These are phyloP conservation scores for Nicotiana paniculata DNA, from an alignment of 257 asterid species.

Conservation along the genomic window DNA sequence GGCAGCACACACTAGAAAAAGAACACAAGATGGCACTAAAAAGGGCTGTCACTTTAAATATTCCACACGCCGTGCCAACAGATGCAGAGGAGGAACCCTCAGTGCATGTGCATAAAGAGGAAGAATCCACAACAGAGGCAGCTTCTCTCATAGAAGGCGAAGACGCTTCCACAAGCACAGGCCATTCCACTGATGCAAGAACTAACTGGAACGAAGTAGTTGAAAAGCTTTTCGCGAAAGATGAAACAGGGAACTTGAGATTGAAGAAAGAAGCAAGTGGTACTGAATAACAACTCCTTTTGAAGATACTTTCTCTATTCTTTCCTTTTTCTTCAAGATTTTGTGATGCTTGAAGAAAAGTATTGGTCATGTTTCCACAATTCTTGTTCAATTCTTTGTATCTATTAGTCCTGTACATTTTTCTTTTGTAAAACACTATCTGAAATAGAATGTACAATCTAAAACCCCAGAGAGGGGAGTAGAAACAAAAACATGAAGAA, in stretches of 20 bases:
- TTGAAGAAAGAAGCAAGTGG: constrained; percentile 29
- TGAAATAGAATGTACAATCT: neutral
- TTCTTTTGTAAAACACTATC: neutral
- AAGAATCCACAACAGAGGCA: constrained; percentile 27
- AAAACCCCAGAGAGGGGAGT: neutral
- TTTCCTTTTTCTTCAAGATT: neutral
- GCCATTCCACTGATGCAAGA: constrained; percentile 23
- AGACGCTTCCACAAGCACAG: constrained; percentile 18
- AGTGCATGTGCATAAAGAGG: constrained; percentile 9
- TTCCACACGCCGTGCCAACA: constrained; percentile 62
- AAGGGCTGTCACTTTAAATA: constrained; percentile 81
- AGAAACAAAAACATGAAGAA: neutral
- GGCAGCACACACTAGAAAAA: constrained; percentile 60
- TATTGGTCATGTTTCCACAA: neutral
- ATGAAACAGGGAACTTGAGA: constrained; percentile 37
- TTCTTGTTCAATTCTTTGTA: neutral
- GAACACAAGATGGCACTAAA: constrained; percentile 92
- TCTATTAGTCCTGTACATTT: neutral
- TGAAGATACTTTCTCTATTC: neutral
- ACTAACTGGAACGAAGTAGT: constrained; percentile 72
- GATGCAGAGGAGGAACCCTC: constrained; percentile 25
- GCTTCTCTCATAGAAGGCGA: constrained; percentile 14
- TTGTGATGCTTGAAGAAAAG: neutral
- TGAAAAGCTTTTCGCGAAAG: constrained; percentile 49
- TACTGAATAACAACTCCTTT: neutral